Conservation (phyloP, 352 stramenopile genomes). For the Plasmopara viticola region DNA sequence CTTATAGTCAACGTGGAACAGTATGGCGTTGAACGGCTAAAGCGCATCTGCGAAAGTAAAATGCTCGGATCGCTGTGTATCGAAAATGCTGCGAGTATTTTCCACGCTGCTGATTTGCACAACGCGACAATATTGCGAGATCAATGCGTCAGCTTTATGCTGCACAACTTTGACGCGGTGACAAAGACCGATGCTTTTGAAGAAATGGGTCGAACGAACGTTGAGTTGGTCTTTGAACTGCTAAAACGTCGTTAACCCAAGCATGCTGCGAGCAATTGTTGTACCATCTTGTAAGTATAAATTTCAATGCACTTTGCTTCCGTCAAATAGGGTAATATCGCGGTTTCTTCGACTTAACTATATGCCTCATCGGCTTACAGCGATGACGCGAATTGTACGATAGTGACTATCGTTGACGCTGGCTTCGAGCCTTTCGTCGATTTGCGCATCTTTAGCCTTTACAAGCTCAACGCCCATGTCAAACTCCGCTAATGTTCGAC, state of each 20-base stretch:
- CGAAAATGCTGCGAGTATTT: slow-evolving; percentile 94
- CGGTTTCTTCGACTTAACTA: too few relatives aligned
- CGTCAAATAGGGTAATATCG: too few relatives aligned
- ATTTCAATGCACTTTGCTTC: not conserved
- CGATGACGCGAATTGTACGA: slow-evolving; percentile 25
- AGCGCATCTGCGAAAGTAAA: slow-evolving; percentile 93
- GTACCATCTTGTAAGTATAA: not conserved
- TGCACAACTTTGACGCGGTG: slow-evolving; percentile 96
- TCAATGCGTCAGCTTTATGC: slow-evolving; percentile 95
- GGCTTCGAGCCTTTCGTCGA: not conserved
- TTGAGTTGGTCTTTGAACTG: slow-evolving; percentile 97
- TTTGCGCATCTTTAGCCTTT: slow-evolving; percentile 4
- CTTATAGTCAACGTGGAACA: slow-evolving; percentile 8
- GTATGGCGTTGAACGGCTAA: slow-evolving; percentile 84
- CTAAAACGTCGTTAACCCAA: slow-evolving; percentile 71
- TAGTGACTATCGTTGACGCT: slow-evolving; percentile 20
- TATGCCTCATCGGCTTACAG: slow-evolving; percentile 6
- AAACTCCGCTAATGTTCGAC: slow-evolving; percentile 28
- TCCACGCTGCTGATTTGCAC: slow-evolving; percentile 94
- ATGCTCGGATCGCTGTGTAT: slow-evolving; percentile 94
- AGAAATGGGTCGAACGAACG: slow-evolving; percentile 97
- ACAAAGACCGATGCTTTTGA: slow-evolving; percentile 96
- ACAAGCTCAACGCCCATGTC: slow-evolving; percentile 25
- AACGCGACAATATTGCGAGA: slow-evolving; percentile 89
- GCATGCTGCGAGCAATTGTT: not conserved